Evolutionary conservation across 225 moss, liverwort and hornwort genomes (phyloP).

Genomic region (Marchantia paleacea): DNA sequence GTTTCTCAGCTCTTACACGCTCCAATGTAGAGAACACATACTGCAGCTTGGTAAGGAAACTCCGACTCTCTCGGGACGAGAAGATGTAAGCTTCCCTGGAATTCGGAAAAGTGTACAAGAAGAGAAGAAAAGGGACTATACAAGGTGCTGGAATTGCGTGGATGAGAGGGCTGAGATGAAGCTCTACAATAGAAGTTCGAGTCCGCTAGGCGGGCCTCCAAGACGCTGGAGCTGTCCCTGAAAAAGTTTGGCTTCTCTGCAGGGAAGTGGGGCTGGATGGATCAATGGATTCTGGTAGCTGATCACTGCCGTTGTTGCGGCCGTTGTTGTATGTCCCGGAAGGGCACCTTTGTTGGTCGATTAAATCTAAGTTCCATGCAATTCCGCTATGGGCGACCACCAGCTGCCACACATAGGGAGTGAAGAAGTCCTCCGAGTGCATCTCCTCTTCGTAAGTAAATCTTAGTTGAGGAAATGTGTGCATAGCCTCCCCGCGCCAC

Average conservation of each 20-base stretch:
- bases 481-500: slow-evolving; percentile 52
- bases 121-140: slow-evolving; percentile 11
- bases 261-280: slow-evolving; percentile 35
- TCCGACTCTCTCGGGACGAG: slow-evolving; percentile 1
- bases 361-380: slow-evolving; percentile 31
- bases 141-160: neutral
- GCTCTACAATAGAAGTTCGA: neutral
- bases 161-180: neutral
- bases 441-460: slow-evolving; percentile 55
- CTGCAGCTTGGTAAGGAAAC: neutral
- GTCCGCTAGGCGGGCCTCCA: neutral
- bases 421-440: slow-evolving; percentile 53
- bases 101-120: slow-evolving; percentile 13
- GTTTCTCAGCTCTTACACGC: neutral
- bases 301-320: slow-evolving; percentile 23
- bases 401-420: slow-evolving; percentile 56
- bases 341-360: slow-evolving; percentile 4
- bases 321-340: slow-evolving; percentile 4
- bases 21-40: neutral
- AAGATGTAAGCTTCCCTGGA: neutral
- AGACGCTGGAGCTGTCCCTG: slow-evolving; percentile 22
- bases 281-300: slow-evolving; percentile 35
- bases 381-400: slow-evolving; percentile 54
- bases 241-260: slow-evolving; percentile 21
- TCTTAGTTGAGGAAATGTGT: slow-evolving; percentile 48